Evolutionary conservation across 306 rosid genomes (phyloP).

Genomic region (Ormosia semicastrata): DNA sequence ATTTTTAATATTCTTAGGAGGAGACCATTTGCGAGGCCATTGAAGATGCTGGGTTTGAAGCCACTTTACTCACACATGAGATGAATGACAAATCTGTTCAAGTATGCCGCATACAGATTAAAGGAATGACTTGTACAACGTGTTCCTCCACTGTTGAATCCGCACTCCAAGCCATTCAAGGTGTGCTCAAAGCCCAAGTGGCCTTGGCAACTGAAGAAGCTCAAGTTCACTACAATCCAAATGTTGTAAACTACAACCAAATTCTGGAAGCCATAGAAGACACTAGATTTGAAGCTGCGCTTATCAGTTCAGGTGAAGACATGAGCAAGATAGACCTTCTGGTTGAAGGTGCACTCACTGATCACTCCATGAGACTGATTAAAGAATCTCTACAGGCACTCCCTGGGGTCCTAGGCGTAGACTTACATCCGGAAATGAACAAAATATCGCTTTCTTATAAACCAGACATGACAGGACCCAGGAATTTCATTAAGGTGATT

Average conservation of each 20-base stretch:
- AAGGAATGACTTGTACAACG: slow-evolving; percentile 86
- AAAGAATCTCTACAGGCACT: slow-evolving; percentile 52
- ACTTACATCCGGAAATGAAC: slow-evolving; percentile 14
- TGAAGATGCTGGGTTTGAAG: slow-evolving; percentile 77
- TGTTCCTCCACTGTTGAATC: slow-evolving; percentile 79
- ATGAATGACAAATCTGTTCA: slow-evolving; percentile 40
- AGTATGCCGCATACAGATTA: slow-evolving; percentile 60
- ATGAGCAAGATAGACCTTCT: slow-evolving; percentile 66
- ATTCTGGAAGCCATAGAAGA: slow-evolving; percentile 48
- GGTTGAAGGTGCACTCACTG: slow-evolving; percentile 47
- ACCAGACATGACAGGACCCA: slow-evolving; percentile 67
- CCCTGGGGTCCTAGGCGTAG: slow-evolving; percentile 54
- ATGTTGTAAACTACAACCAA: slow-evolving; percentile 39
- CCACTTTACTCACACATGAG: slow-evolving; percentile 40
- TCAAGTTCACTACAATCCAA: slow-evolving; percentile 64
- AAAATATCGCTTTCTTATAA: slow-evolving; percentile 69
- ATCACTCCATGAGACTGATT: slow-evolving; percentile 26
- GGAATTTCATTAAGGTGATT: slow-evolving; percentile 56
- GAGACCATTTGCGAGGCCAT: slow-evolving; percentile 66
- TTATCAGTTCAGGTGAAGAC: slow-evolving; percentile 61
- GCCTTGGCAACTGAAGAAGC: slow-evolving; percentile 87
- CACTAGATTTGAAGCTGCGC: slow-evolving; percentile 61
- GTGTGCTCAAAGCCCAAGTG: slow-evolving; percentile 60
- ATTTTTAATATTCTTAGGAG: slow-evolving; percentile 42
- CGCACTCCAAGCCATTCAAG: slow-evolving; percentile 44